Evolutionary conservation across 768 basidiomycete species (phyloP), one percentile per base, ranked within the genome.

Genomic region (Pleurotus tuoliensis): DNA sequence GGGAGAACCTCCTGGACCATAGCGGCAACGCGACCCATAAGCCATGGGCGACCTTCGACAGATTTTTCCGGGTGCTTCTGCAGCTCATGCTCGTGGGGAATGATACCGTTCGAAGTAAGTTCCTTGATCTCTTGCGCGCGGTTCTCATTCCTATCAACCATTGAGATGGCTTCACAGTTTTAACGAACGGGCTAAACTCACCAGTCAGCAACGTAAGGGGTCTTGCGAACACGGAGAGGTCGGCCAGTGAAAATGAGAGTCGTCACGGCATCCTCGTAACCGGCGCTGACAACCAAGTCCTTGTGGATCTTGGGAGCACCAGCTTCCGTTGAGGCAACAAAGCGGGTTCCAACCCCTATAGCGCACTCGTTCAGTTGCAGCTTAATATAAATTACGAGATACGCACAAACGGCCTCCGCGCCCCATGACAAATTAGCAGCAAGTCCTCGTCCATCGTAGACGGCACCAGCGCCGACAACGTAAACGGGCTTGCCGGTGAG

Each of bases 221-320:
- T 94, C 68, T 86, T 84, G 61, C 86, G 74, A 38, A 96, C 93
- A 39, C 94, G 84, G 62, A 97, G 74, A 16, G 95, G 94, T 30
- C 94, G 85, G 9, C 94, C 94, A 44, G 92, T 91, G 74, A 83
- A 94, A 65, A 96, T 95, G 46, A 93, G 65, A n/a, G 94, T 95
- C 15, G 86, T 88, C 41, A 86, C 76, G 16, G 85, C 84, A 68
- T 94, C 94, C 58, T 90, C 92, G 63, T 82, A 87, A 7, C 86
- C 78, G 27, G 88, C 87, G 58, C 75, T 80, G 50, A 91, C 57
- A 16, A 92, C 67, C 57, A 85, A 79, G 7, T 94, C 86, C 73
- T 96, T 96, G 76, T 96, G 94, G 58, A 78, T 79, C 68, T 87
- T 86, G 2, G 92, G 88, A 9, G 93, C 94, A 45, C 79, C 80